Evolutionary conservation across 2,329 filamentous ascomycete genomes (phyloP).

Genomic region (Aspergillus sp.): DNA sequence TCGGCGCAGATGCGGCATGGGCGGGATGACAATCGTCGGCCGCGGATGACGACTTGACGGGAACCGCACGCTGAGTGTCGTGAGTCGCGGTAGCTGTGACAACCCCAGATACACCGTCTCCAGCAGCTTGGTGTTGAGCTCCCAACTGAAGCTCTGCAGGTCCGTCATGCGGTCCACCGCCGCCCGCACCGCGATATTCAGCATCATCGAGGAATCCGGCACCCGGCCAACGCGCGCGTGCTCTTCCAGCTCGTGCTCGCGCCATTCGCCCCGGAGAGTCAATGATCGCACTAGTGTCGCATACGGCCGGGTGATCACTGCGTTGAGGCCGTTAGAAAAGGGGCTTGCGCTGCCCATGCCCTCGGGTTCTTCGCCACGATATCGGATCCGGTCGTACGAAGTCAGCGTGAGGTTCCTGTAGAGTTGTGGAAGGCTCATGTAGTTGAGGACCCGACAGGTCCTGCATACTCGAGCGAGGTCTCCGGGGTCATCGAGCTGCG

Average conservation of each 20-base stretch:
- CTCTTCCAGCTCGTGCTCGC: conserved; percentile 50
- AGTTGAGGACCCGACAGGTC: conserved; percentile 54
- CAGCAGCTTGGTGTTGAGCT: conserved; percentile 53
- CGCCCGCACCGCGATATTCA: conserved; percentile 52
- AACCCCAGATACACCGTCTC: conserved; percentile 52
- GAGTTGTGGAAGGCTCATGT: conserved; percentile 55
- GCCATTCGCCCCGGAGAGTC: conserved; percentile 49
- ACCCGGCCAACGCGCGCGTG: conserved; percentile 50
- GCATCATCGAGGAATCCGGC: conserved; percentile 56
- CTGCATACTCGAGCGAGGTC: conserved; percentile 54
- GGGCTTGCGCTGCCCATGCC: conserved; percentile 56
- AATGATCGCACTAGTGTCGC: conserved; percentile 47
- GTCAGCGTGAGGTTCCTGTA: conserved; percentile 50
- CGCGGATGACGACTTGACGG: conserved; percentile 49
- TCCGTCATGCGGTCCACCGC: conserved; percentile 52
- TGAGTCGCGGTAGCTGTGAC: conserved; percentile 42
- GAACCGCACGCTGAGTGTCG: conserved; percentile 48
- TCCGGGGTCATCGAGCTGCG: conserved; percentile 48
- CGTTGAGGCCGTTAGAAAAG: conserved; percentile 56
- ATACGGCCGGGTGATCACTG: conserved; percentile 50
- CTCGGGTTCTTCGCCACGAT: conserved; percentile 49
- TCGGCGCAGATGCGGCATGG: conserved; percentile 47
- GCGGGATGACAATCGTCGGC: conserved; percentile 48
- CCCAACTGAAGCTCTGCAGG: conserved; percentile 51
- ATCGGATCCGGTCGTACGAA: conserved; percentile 52